phyloP scores from a whole-genome alignment of 805 yeast genomes.

The Cyberlindnera euphorbiae region DNA sequence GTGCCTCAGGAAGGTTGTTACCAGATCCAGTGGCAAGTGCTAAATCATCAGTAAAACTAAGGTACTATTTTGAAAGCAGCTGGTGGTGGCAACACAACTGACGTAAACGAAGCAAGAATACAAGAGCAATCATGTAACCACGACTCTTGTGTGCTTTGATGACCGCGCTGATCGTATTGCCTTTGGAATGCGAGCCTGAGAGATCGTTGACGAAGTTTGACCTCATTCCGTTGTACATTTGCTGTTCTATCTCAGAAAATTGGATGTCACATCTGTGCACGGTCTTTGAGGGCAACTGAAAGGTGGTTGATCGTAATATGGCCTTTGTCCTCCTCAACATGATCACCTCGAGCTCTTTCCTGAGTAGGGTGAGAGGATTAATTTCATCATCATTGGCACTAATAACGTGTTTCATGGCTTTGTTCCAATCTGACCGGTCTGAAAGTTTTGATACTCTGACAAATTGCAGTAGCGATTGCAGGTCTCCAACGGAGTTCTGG shows the following conservation, averaged over 20 bases:
- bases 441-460: slow-evolving; percentile 31
- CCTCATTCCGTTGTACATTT: slow-evolving; percentile 25
- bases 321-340: slow-evolving; percentile 44
- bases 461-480: slow-evolving; percentile 46
- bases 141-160: slow-evolving; percentile 5
- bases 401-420: slow-evolving; percentile 34
- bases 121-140: slow-evolving; percentile 26
- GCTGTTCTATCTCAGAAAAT: slow-evolving; percentile 25
- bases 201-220: slow-evolving; percentile 13
- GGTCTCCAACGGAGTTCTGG: slow-evolving; percentile 51
- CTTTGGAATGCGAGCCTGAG: no score
- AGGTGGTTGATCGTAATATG: slow-evolving; percentile 25
- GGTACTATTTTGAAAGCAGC: slow-evolving; percentile 12
- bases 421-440: slow-evolving; percentile 17
- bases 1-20: no score
- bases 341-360: slow-evolving; percentile 27
- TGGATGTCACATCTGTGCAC: slow-evolving; percentile 17
- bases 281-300: slow-evolving; percentile 20
- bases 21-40: slow-evolving; percentile 3
- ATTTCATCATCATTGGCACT: slow-evolving; percentile 28
- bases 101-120: slow-evolving; percentile 31
- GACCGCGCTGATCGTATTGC: no score
- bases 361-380: slow-evolving; percentile 35
- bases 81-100: slow-evolving; percentile 35
- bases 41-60: slow-evolving; percentile 15